Evolutionary conservation across 2,329 filamentous ascomycete species (phyloP), one percentile per base, ranked within the genome.

Genomic region (Metarhizium humberi): DNA sequence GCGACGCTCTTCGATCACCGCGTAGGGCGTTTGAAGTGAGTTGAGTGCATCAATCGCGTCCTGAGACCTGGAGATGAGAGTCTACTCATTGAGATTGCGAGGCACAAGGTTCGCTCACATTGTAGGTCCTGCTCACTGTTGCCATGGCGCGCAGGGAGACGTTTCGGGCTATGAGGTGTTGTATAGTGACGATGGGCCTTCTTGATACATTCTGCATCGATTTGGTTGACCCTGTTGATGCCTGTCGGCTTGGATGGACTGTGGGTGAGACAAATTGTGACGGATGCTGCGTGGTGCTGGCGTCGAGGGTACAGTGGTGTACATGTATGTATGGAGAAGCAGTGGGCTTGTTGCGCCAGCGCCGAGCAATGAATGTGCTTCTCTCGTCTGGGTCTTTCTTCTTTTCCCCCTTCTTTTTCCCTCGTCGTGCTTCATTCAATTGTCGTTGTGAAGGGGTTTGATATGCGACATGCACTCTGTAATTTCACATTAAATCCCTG

Each of bases 1-100:
- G 54, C 84, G 80, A 52, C 94, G 85, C 52, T 86, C 84, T 67
- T 95, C 85, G 18, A 96, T 81, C 52, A 90, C 80, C 51, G 87
- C 82, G 67, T 87, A 92, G 53, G 95, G 95, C 46, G 88, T 90
- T 71, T 99, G 94, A 52, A 97, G 83, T 48, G 89, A 87, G 71
- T 97, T 97, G 66, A 97, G 81, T 43, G 88, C 84, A 62, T 84
- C 77, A 59, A 97, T 85, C 50, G 92, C 94, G 69, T 94, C 90
- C 90, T 95, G 38, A 16, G 38, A 40, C 11, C 38, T 11, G 14
- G 38, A 40, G 13, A 5, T 16, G 8, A 40, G 38, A 16, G 5
- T 40, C 11, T 13, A 16, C 38, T 40, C 38, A 16, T 7, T 40
- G 38, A 16, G n/a, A 4, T 25, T 36, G 45, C 13, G 11, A 40